Percentiles rank a stretch among this genome's conserved stretches.
phyloP scores from a whole-genome alignment of 345 rosid genomes.

The Physaria fendleri region DNA sequence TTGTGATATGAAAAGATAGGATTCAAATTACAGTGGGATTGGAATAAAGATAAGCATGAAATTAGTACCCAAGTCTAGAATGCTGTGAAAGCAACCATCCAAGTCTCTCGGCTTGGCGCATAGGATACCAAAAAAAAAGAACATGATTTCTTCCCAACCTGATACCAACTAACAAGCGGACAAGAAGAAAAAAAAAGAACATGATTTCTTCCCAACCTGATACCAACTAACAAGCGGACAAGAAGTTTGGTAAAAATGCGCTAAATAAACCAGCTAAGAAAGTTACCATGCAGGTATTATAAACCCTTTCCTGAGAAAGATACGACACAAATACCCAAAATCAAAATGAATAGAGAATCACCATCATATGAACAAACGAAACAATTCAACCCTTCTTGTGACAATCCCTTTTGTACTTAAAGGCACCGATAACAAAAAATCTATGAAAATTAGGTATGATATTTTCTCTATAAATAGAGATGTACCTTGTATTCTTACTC shows the following conservation, averaged over 20 bases:
- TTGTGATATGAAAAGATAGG: conserved; percentile 9
- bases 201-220: conserved; percentile 80
- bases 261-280: conserved; percentile 74
- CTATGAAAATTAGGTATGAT: no score
- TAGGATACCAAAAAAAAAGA: conserved; percentile 78
- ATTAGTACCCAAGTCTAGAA: conserved; percentile 95
- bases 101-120: conserved; percentile 76
- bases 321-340: conserved; percentile 10
- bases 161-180: conserved; percentile 78
- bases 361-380: background rate
- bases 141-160: conserved; percentile 96
- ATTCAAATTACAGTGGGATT: background rate
- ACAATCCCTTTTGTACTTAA: no score
- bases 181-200: conserved; percentile 65
- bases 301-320: conserved; percentile 72
- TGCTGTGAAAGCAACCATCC: conserved; percentile 85
- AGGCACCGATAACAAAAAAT: no score
- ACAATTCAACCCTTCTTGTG: background rate
- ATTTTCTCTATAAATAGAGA: no score
- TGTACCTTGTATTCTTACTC: no score
- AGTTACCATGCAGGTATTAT: conserved; percentile 73
- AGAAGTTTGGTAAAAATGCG: conserved; percentile 65
- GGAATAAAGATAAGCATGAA: conserved; percentile 7
- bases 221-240: conserved; percentile 70
- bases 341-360: no score